A percentile compares a stretch with the other conserved stretches of the same genome.
These are phyloP conservation scores for Aquanectria penicillioides DNA, from an alignment of 2,329 filamentous ascomycete genomes.

Conservation along the genomic window DNA sequence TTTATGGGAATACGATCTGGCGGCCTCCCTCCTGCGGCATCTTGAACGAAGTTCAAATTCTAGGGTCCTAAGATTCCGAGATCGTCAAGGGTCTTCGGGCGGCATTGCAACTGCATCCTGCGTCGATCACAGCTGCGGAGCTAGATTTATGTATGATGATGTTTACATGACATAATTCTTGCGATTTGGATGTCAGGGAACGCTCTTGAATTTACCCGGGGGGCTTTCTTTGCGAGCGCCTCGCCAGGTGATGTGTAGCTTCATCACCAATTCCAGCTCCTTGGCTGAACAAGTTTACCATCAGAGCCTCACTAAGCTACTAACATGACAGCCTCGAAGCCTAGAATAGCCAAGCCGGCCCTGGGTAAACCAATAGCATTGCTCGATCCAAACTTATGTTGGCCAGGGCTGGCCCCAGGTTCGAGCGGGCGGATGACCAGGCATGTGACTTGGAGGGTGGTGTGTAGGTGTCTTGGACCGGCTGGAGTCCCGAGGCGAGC, in stretches of 20 bases:
- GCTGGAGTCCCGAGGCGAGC: slow-evolving; percentile 24
- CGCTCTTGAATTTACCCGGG: neutral
- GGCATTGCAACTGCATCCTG: neutral
- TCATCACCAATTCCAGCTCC: slow-evolving; percentile 10
- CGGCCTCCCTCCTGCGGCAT: neutral
- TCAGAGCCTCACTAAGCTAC: slow-evolving; percentile 28
- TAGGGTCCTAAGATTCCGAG: slow-evolving; percentile 11
- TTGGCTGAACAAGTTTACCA: slow-evolving; percentile 14
- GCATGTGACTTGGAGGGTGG: slow-evolving; percentile 35
- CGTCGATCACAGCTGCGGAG: neutral
- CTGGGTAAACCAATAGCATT: slow-evolving; percentile 22
- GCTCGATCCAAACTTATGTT: slow-evolving; percentile 2
- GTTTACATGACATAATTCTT: slow-evolving; percentile 27
- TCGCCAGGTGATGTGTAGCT: slow-evolving; percentile 14
- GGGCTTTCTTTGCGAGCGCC: slow-evolving; percentile 15
- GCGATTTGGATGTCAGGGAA: slow-evolving; percentile 5
- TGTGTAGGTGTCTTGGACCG: slow-evolving; percentile 32
- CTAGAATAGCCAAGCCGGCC: slow-evolving; percentile 14
- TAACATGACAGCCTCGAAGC: slow-evolving; percentile 8
- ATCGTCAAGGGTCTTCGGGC: slow-evolving; percentile 14
- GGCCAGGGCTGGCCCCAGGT: slow-evolving; percentile 15
- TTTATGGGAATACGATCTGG: neutral
- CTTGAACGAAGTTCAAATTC: neutral
- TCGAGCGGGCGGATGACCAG: slow-evolving; percentile 20
- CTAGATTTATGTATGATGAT: slow-evolving; percentile 8